Evolutionary conservation across 169 alveolate species (phyloP), one percentile per base, ranked within the genome.

Genomic region (Plasmodium vinckei): DNA sequence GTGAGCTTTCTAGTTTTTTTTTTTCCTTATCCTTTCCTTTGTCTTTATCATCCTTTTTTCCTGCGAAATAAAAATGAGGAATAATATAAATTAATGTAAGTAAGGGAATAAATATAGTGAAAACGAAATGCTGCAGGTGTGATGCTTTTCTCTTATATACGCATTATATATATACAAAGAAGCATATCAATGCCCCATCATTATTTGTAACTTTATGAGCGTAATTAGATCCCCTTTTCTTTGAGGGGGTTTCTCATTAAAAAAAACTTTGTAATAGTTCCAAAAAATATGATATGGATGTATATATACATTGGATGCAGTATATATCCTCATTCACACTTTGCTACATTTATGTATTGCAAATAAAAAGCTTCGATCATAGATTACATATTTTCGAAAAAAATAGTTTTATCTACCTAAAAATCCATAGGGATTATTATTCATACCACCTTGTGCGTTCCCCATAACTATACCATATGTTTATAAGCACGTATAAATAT

Each of bases 1-100:
- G 94, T 19, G 92, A 73, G 17, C 92, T 79, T 75, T 91, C 94
- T 17, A 91, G 69, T 42, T 71, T 91, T 46, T 91, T 91, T 51
- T 91, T 91, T 12, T 91, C 94, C 64, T 42, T 77, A 75, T 75
- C 94, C 57, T 91, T 86, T 7, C 89, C 92, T 39, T 73, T 64
- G 21, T 87, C 88, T n/a, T 73, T 91, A 64, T 77, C 88, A 49
- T 77, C 88, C 42, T 77, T 77, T 15, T 77, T 77, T 19, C 88
- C 88, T 77, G 47, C 49, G 51, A 21, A 15, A 44, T 19, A 33
- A 23, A 7, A 15, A 19, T 33, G 7, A 51, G 10, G 12, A n/a
- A 13, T 25, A 69, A 47, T 10, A 51, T 13, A 51, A 13, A 15
- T 15, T 12, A 10, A 21, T 13, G 42, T 19, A 39, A 9, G n/a